These are phyloP conservation scores for Microsporum audouinii DNA, from an alignment of 2,329 filamentous ascomycete species.

Conservation along the genomic window DNA sequence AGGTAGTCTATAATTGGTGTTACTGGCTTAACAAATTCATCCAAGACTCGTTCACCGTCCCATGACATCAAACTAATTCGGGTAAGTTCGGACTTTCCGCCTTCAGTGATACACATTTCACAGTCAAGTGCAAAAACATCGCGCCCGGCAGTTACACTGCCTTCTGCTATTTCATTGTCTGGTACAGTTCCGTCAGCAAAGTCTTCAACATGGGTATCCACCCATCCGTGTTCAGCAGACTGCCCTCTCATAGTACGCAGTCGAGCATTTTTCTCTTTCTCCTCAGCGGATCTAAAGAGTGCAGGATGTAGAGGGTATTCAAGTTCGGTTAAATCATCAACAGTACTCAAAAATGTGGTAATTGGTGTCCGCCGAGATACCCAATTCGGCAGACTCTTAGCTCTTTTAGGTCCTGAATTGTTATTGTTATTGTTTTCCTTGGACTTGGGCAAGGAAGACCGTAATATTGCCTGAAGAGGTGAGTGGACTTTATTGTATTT, in stretches of 20 bases:
- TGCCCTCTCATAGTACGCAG: slow-evolving; percentile 42
- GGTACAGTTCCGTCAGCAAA: slow-evolving; percentile 57
- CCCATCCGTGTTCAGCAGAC: slow-evolving; percentile 57
- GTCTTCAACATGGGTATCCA: slow-evolving; percentile 59
- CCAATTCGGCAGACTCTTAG: slow-evolving; percentile 54
- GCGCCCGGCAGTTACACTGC: slow-evolving; percentile 72
- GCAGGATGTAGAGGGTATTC: slow-evolving; percentile 78
- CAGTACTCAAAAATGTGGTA: slow-evolving; percentile 61
- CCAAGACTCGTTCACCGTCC: slow-evolving; percentile 70
- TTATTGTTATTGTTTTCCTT: slow-evolving; percentile 52
- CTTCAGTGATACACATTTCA: slow-evolving; percentile 89
- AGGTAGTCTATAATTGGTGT: slow-evolving; percentile 87
- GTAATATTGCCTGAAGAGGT: slow-evolving; percentile 73
- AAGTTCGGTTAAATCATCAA: slow-evolving; percentile 66
- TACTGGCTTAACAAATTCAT: slow-evolving; percentile 83
- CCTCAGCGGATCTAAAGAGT: slow-evolving; percentile 48
- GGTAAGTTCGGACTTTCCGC: slow-evolving; percentile 69
- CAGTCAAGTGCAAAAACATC: slow-evolving; percentile 77
- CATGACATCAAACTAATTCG: slow-evolving; percentile 79
- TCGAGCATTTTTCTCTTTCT: slow-evolving; percentile 43
- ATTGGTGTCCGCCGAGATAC: slow-evolving; percentile 69
- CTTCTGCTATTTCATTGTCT: slow-evolving; percentile 61
- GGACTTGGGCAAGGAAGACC: slow-evolving; percentile 56
- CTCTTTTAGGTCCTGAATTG: slow-evolving; percentile 43
- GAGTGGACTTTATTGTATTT: slow-evolving; percentile 73